Percentiles rank a stretch among this genome's conserved stretches.
These are phyloP conservation scores for Calocybe gangraenosa DNA, from an alignment of 768 basidiomycete genomes.

Conservation along the genomic window DNA sequence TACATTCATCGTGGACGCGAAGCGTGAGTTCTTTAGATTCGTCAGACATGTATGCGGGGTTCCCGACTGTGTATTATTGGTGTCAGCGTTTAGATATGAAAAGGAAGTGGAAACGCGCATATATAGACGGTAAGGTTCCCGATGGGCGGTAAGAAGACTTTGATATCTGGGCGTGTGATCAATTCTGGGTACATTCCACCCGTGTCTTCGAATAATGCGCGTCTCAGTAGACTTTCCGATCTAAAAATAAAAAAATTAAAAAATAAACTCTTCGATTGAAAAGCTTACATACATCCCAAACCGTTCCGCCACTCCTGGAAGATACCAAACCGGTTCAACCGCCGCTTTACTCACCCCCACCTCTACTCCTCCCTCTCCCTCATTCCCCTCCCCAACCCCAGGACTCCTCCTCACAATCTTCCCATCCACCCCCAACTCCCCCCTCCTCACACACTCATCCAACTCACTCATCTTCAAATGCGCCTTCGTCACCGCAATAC, in stretches of 20 bases:
- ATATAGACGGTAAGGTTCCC: constrained; percentile 91
- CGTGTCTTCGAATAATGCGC: constrained; percentile 95
- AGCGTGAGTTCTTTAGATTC: constrained; percentile 77
- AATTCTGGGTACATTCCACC: constrained; percentile 96
- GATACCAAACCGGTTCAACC: constrained; percentile 94
- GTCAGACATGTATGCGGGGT: constrained; percentile 74
- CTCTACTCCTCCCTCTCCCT: constrained; percentile 76
- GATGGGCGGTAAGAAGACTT: constrained; percentile 93
- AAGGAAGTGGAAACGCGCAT: constrained; percentile 38
- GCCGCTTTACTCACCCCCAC: constrained; percentile 89
- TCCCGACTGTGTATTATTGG: constrained; percentile 54
- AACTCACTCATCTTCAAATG: constrained; percentile 95
- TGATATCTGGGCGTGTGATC: constrained; percentile 92
- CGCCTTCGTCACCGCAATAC: constrained; percentile 88
- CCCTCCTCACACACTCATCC: constrained; percentile 73
- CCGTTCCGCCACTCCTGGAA: constrained; percentile 91
- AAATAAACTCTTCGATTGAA: not conserved
- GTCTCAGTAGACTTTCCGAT: constrained; percentile 77
- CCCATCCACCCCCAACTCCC: constrained; percentile 75
- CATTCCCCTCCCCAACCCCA: constrained; percentile 54
- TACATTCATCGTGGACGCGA: constrained; percentile 93
- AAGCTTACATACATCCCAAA: constrained; percentile 73
- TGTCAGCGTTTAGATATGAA: not conserved
- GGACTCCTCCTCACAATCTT: constrained; percentile 71
- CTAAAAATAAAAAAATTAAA: constrained; percentile 28